These are phyloP conservation scores for Alisma plantagoaquatica DNA, from an alignment of 106 monocot genomes.

Conservation along the genomic window DNA sequence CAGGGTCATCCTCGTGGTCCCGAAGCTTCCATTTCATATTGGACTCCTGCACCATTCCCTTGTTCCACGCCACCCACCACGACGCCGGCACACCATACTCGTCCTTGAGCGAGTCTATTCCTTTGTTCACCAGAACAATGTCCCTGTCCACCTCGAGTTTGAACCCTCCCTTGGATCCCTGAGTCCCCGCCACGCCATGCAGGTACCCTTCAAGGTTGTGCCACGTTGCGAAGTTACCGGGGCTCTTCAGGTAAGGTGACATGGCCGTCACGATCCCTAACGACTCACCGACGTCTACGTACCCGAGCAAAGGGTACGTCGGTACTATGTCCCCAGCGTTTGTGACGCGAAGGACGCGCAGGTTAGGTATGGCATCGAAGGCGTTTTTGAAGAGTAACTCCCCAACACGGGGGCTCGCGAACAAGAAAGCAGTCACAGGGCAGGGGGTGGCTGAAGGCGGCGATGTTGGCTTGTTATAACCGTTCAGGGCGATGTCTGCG, in stretches of 20 bases:
- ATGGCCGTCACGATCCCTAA: constrained; percentile 28
- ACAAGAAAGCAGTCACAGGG: no score
- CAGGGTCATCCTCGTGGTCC: constrained; percentile 63
- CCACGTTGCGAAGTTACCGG: constrained; percentile 25
- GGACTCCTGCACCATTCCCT: constrained; percentile 52
- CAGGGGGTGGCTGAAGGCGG: no score
- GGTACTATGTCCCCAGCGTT: no score
- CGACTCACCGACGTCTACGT: no score
- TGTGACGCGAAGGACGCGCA: no score
- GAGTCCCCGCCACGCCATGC: constrained; percentile 59
- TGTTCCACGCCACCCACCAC: constrained; percentile 76
- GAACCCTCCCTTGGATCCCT: constrained; percentile 43
- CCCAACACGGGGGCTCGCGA: no score
- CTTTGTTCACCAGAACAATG: constrained; percentile 66
- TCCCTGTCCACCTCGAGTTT: constrained; percentile 49
- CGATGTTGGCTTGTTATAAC: no score
- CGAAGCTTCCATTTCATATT: constrained; percentile 44
- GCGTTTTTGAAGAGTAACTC: no score
- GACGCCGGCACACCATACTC: constrained; percentile 40
- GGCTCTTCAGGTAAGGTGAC: constrained; percentile 49
- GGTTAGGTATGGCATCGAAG: no score
- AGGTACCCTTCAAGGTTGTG: constrained; percentile 67
- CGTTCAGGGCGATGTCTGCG: no score
- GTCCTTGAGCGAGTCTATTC: constrained; percentile 38
- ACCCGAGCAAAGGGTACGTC: no score